phyloP scores from a whole-genome alignment of 495 filamentous ascomycete species.

The Neurospora sp. region DNA sequence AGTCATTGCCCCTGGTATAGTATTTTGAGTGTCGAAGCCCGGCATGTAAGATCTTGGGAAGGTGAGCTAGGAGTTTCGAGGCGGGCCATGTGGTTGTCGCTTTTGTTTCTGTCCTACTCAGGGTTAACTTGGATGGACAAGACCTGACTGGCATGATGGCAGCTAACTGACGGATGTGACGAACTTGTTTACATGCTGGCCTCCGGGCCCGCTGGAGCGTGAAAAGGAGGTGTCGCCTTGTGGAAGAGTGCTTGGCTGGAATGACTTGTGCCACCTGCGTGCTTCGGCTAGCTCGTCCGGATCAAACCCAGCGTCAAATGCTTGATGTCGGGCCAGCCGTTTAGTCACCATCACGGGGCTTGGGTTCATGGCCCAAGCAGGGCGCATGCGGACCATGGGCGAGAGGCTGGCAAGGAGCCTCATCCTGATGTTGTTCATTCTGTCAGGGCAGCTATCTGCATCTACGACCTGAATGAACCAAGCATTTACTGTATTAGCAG shows the following conservation, averaged over 20 bases:
- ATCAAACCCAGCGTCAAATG: slow-evolving; percentile 30
- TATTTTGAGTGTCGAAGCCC: slow-evolving; percentile 58
- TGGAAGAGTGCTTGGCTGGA: slow-evolving; percentile 55
- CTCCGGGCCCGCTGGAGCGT: slow-evolving; percentile 84
- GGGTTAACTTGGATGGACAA: background rate
- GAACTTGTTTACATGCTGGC: slow-evolving; percentile 96
- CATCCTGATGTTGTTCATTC: background rate
- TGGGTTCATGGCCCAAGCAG: background rate
- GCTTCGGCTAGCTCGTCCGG: slow-evolving; percentile 58
- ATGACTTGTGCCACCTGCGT: slow-evolving; percentile 62
- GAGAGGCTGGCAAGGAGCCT: background rate
- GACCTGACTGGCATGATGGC: slow-evolving; percentile 3
- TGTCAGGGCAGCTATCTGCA: background rate
- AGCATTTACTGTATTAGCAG: background rate
- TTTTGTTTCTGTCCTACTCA: slow-evolving; percentile 76
- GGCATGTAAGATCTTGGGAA: slow-evolving; percentile 61
- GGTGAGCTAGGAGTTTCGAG: slow-evolving; percentile 42
- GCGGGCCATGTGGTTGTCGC: slow-evolving; percentile 62
- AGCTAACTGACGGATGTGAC: slow-evolving; percentile 16
- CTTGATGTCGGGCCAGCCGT: slow-evolving; percentile 23
- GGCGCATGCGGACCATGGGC: background rate
- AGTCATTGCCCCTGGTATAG: slow-evolving; percentile 52
- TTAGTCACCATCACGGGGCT: background rate
- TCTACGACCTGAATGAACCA: background rate
- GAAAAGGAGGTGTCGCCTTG: slow-evolving; percentile 63